Conservation (phyloP, 169 alveolate species). For the Babesia caballi region DNA sequence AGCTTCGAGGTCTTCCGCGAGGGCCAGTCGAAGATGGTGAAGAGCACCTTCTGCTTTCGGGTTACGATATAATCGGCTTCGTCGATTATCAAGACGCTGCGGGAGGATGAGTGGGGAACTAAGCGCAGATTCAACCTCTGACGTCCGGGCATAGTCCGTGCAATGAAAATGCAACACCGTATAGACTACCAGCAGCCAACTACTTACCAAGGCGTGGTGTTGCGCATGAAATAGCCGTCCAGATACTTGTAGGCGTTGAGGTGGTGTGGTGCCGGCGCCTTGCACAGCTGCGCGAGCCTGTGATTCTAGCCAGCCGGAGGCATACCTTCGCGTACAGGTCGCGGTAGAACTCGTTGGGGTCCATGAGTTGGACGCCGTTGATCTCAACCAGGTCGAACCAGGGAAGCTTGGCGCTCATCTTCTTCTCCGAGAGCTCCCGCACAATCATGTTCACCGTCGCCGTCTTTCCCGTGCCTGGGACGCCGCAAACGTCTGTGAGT, state of each 20-base stretch:
- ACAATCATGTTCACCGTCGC: conserved; percentile 76
- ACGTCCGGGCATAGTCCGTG: not conserved
- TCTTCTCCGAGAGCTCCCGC: conserved; percentile 21
- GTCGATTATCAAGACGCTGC: conserved; percentile 68
- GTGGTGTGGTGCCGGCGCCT: conserved; percentile 10
- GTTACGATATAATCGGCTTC: conserved; percentile 78
- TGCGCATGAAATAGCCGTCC: conserved; percentile 40
- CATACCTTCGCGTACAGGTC: conserved; percentile 62
- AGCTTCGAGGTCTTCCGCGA: conserved; percentile 72
- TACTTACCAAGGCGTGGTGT: conserved; percentile 59
- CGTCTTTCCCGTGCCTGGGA: conserved; percentile 85
- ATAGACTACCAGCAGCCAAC: not conserved
- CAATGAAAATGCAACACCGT: not conserved
- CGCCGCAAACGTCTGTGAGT: conserved; percentile 71
- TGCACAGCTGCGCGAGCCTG: conserved; percentile 1
- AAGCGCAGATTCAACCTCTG: not conserved
- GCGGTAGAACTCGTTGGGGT: conserved; percentile 74
- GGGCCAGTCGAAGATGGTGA: conserved; percentile 86
- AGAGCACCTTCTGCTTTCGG: conserved; percentile 77
- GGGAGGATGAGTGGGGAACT: not conserved
- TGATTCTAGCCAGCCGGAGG: not conserved
- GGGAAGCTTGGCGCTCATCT: conserved; percentile 57
- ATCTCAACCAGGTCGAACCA: conserved; percentile 73
- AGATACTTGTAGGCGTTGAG: conserved; percentile 24
- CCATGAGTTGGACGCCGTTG: conserved; percentile 73